A percentile compares a stretch with the other conserved stretches of the same genome.
Conservation (phyloP, 2,329 filamentous ascomycete genomes). For the Mariannaea elegans region DNA sequence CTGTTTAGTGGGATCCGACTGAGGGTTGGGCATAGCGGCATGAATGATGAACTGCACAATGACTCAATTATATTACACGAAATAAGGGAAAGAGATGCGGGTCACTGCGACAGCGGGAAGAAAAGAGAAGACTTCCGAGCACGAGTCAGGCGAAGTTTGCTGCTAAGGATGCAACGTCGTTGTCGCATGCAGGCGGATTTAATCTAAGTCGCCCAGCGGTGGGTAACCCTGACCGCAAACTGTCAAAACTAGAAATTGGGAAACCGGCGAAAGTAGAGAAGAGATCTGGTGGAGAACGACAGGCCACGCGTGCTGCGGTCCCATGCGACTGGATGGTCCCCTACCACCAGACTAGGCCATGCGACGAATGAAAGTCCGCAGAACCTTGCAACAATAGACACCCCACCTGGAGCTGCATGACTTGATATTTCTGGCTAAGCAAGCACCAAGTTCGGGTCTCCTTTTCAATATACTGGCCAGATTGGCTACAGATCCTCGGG, state of each 20-base stretch:
- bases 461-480: background rate
- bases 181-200: too few relatives aligned
- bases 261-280: background rate
- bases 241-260: background rate
- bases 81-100: too few relatives aligned
- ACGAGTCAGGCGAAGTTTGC: too few relatives aligned
- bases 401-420: background rate
- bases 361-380: constrained; percentile 11
- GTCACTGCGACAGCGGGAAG: too few relatives aligned
- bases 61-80: background rate
- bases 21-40: background rate
- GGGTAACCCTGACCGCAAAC: background rate
- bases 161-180: too few relatives aligned
- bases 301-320: constrained; percentile 7
- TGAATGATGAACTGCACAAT: background rate
- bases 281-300: constrained; percentile 6
- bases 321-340: background rate
- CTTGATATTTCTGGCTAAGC: background rate
- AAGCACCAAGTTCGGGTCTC: background rate
- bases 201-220: too few relatives aligned
- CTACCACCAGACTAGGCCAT: background rate
- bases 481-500: background rate
- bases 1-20: background rate
- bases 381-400: constrained; percentile 1
- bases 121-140: too few relatives aligned